Base-by-base conservation (phyloP, 2,329 filamentous ascomycete genomes). In the Apiospora kogelbergensis region DNA sequence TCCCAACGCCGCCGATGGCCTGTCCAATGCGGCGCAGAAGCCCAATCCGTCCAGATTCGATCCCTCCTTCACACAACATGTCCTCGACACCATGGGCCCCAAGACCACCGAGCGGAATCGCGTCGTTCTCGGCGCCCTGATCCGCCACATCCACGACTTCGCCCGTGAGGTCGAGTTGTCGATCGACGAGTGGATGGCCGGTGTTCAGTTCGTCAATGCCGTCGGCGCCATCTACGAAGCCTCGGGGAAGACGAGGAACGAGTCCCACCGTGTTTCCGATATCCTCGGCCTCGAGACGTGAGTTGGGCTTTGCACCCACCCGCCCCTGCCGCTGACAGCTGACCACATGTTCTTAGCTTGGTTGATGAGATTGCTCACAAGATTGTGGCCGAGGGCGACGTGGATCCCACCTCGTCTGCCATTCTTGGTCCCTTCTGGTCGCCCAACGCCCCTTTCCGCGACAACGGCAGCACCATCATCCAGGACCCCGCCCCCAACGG, bases 341-440 rank as follows among this genome's bases (percentile, higher is more conserved):
- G 30, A 44, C 63, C 37, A 40, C 63, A 24, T 22, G 26, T 6
- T 72, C 90, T 6, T 72, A 90, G 88, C 11, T 84, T 91, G 67
- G 88, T 90, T 70, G 89, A 91, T 68, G 90, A 92, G 75, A 91
- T 91, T 73, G 87, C 88, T 72, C 87, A 90, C 83, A 88, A 86
- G 78, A 83, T 89, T 78, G 82, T 89, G 76, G 88, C 88, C 72
- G 88, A 91, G 69, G 85, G 86, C 68, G 84, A 85, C 76, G 81
- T 88, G 71, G 83, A 86, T 70, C 90, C 91, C 63, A 93, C 91
- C n/a, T 92, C 90, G 3, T 91, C 90, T 71, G 87, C 91, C 70
- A 94, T 94, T 76, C 89, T 94, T 70, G 91, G 91, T 2, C 91
- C 91, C 72, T 93, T 94, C 85, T 94, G 91, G 91, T 91, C 89